Conservation (phyloP, 2,329 filamentous ascomycete genomes). For the Pseudocercospora pini-densiflorae region DNA sequence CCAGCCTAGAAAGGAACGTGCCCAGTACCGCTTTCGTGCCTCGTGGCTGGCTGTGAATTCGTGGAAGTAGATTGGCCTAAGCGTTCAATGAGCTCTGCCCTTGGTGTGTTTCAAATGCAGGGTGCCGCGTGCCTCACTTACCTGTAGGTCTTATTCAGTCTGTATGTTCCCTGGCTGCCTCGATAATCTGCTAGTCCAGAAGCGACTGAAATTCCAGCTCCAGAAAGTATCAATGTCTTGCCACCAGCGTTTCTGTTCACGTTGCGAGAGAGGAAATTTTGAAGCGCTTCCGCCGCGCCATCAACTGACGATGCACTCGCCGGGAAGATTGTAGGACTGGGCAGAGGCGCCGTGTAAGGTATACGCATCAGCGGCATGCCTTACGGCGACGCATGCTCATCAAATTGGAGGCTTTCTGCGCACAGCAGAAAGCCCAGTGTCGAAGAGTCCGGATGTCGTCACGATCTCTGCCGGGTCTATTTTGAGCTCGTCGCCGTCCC, state of each 20-base stretch:
- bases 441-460: constrained; percentile 13
- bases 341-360: constrained; percentile 83
- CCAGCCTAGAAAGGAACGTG: constrained; percentile 92
- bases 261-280: constrained; percentile 67
- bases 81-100: constrained; percentile 2
- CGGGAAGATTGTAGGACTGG: constrained; percentile 76
- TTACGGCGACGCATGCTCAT: constrained; percentile 13
- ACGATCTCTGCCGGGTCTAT: constrained; percentile 8
- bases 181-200: constrained; percentile 93
- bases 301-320: constrained; percentile 68
- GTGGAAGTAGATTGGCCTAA: constrained; percentile 82
- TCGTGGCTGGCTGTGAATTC: constrained; percentile 86
- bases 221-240: constrained; percentile 71
- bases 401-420: constrained; percentile 6
- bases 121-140: neutral
- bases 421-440: constrained; percentile 5
- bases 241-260: constrained; percentile 51
- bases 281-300: constrained; percentile 77
- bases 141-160: constrained; percentile 72
- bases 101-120: neutral
- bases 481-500: neutral
- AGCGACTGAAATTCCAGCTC: constrained; percentile 90
- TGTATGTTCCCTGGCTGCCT: constrained; percentile 87
- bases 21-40: constrained; percentile 92
- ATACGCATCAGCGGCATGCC: constrained; percentile 71